Conservation (phyloP, 1,139 yeast species). For the Yamadazyma membranifaciens region DNA sequence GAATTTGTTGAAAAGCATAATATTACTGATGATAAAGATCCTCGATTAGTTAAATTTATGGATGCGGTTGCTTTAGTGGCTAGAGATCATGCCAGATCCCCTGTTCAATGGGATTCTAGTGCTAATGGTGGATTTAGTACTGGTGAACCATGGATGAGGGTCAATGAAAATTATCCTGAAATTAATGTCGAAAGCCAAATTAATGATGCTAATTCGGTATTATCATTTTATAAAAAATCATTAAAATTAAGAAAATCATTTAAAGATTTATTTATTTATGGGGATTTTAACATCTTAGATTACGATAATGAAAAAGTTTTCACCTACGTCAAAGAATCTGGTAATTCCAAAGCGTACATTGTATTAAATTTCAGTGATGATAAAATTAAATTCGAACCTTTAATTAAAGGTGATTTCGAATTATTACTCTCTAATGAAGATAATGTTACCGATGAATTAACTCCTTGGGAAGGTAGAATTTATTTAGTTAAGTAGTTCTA, state of each 20-base stretch:
- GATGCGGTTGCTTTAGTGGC: slow-evolving; percentile 37
- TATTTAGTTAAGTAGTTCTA: slow-evolving; percentile 17
- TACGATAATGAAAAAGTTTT: slow-evolving; percentile 14
- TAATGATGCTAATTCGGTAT: slow-evolving; percentile 46
- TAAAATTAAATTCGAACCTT: slow-evolving; percentile 23
- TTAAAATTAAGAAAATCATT: slow-evolving; percentile 43
- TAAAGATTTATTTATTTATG: slow-evolving; percentile 47
- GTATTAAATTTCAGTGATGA: slow-evolving; percentile 46
- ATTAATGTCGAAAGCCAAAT: slow-evolving; percentile 50
- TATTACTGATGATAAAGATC: slow-evolving; percentile 18
- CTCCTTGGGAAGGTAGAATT: slow-evolving; percentile 41
- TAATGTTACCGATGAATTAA: slow-evolving; percentile 20
- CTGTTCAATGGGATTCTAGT: slow-evolving; percentile 55
- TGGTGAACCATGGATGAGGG: slow-evolving; percentile 55
- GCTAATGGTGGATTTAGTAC: slow-evolving; percentile 50
- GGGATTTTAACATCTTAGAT: slow-evolving; percentile 45
- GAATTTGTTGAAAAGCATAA: slow-evolving; percentile 18
- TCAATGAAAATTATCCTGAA: slow-evolving; percentile 48
- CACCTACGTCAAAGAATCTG: slow-evolving; percentile 11
- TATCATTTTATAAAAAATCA: slow-evolving; percentile 44
- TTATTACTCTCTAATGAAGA: slow-evolving; percentile 30
- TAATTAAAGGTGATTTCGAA: slow-evolving; percentile 12
- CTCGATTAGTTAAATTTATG: slow-evolving; percentile 26
- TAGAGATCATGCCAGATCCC: slow-evolving; percentile 58
- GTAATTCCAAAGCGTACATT: slow-evolving; percentile 29